Base-by-base conservation (phyloP, 495 filamentous ascomycete species). In the Tirmania nivea region DNA sequence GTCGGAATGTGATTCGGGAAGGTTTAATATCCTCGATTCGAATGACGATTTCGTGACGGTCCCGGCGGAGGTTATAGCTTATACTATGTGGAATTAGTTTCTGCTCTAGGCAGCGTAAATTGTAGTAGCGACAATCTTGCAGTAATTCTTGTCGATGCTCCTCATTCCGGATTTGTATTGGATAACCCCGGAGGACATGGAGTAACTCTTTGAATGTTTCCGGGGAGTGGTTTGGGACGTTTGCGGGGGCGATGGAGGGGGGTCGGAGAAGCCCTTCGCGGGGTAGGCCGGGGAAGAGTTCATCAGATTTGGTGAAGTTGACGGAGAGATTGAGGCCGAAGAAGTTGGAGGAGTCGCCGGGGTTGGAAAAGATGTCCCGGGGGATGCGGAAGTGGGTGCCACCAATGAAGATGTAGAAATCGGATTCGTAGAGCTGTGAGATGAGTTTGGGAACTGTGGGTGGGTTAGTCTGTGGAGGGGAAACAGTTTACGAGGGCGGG, bases 291-390 rank as follows among this genome's bases (percentile, higher is more conserved):
- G 89, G 89, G 60, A 94, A 94, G 47, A 86, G 74, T 59, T 93
- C 80, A 12, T 10, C 11, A 2, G 83, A 84, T 1, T 78, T 78
- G 25, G 78, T 77, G 68, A 95, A 92, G 71, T 93, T 93, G 62
- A 86, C 77, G 10, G 80, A 80, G 63, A 94, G 94, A 51, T 89
- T 89, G 8, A 97, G 75, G 7, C 86, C 79, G 71, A 97, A 97
- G 75, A 88, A 97, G 67, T 97, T 97, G 7, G 86, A 87, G 34
- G 78, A 79, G 66, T 97, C 86, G 5, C 90, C 89, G 10, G 83
- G 84, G 21, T 72, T 71, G 10, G 78, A 80, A 68, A 97, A 93
- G 55, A 93, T 74, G 59, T 94, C 86, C 34, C 86, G 80, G 3
- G 89, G 82, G 51, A 97, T 85, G 59, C 86, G 82, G 67, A 97